Conservation (phyloP, 805 yeast genomes). For the Metschnikowia gelsemii region DNA sequence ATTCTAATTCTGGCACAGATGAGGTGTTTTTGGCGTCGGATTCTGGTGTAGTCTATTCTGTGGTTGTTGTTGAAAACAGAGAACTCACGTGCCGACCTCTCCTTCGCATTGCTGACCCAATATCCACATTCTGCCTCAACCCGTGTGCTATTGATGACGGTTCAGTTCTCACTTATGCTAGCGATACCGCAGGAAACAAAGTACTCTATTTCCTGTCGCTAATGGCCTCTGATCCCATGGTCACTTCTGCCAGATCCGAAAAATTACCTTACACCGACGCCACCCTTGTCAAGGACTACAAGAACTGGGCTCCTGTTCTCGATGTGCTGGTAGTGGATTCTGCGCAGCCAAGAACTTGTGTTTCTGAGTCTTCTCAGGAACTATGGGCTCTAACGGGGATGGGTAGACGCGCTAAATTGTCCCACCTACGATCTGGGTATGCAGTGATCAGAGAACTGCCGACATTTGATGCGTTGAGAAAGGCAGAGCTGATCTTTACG, state of each 20-base stretch:
- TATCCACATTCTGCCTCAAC: constrained; percentile 28
- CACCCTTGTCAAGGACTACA: constrained; percentile 29
- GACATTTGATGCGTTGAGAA: constrained; percentile 31
- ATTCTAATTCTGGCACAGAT: constrained; percentile 17
- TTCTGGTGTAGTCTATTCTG: constrained; percentile 33
- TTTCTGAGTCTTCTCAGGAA: constrained; percentile 32
- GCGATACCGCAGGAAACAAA: constrained; percentile 42
- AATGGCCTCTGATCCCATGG: neutral
- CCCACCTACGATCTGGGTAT: constrained; percentile 36
- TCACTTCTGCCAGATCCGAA: neutral
- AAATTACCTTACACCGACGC: constrained; percentile 26
- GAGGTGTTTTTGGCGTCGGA: constrained; percentile 36
- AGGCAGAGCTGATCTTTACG: constrained; percentile 24
- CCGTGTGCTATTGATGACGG: constrained; percentile 12
- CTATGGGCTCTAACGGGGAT: constrained; percentile 44
- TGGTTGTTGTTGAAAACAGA: constrained; percentile 23
- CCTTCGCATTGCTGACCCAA: constrained; percentile 35
- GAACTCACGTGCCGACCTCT: constrained; percentile 28
- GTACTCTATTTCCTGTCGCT: constrained; percentile 27
- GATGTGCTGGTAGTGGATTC: constrained; percentile 40
- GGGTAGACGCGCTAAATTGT: constrained; percentile 34
- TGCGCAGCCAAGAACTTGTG: constrained; percentile 19
- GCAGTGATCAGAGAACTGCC: constrained; percentile 26
- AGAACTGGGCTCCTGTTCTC: constrained; percentile 49
- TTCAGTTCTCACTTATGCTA: constrained; percentile 36